Percentiles rank a stretch among this genome's conserved stretches.
Evolutionary conservation across 148 eudicot genomes (phyloP).

Genomic region (Rhododendron henanense): DNA sequence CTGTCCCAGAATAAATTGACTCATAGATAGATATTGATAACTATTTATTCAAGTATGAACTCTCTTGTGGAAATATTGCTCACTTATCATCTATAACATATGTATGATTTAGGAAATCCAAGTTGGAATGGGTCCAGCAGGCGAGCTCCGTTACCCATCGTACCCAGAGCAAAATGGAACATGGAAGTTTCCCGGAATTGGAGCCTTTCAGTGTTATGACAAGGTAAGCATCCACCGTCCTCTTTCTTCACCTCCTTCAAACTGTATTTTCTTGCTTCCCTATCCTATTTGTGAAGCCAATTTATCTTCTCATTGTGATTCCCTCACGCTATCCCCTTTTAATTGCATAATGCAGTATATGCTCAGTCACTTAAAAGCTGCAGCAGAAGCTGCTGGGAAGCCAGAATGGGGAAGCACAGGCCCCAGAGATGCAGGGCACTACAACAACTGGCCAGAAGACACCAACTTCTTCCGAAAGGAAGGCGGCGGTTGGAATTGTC

Average conservation of each 20-base stretch:
- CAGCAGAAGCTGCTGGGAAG: constrained; percentile 77
- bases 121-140: constrained; percentile 99
- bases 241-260: not conserved
- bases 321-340: not conserved
- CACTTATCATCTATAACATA: not conserved
- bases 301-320: not conserved
- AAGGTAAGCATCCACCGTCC: constrained; percentile 45
- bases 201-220: constrained; percentile 96
- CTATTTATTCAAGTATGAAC: not conserved
- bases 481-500: constrained; percentile 69
- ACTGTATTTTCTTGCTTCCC: not conserved
- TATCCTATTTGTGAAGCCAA: not conserved
- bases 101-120: constrained; percentile 69
- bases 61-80: not conserved
- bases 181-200: constrained; percentile 96
- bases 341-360: constrained; percentile 48
- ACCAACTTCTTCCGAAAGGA: constrained; percentile 79
- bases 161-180: constrained; percentile 88
- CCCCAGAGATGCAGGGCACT: constrained; percentile 87
- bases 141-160: constrained; percentile 97
- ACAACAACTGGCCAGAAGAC: constrained; percentile 99
- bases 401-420: constrained; percentile 93
- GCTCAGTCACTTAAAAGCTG: constrained; percentile 76
- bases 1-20: not conserved
- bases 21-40: not conserved